Conservation (phyloP, 139 green algal species). For the Chlamydomonas urium region DNA sequence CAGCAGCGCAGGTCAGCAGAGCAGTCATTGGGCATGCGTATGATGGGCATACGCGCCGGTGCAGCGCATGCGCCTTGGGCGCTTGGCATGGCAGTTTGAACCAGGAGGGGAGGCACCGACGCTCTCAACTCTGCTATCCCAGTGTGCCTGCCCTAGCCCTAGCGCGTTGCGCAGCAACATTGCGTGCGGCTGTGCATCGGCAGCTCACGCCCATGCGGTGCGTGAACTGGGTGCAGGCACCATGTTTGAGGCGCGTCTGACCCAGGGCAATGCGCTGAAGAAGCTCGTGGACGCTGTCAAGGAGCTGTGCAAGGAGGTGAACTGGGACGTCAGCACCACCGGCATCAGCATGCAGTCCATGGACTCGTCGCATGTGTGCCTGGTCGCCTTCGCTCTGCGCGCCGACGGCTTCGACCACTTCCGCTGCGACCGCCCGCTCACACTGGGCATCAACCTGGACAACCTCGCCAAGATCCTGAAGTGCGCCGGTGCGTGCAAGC, state of each 20-base stretch:
- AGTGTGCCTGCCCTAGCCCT: neutral
- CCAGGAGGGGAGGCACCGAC: neutral
- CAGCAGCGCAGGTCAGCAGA: too few species aligned
- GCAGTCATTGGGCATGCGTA: too few species aligned
- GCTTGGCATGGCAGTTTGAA: neutral
- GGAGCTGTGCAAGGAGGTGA: slow-evolving; percentile 94
- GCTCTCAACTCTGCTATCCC: neutral
- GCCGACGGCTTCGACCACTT: slow-evolving; percentile 97
- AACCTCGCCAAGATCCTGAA: slow-evolving; percentile 98
- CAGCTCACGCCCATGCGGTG: too few species aligned
- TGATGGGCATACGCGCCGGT: too few species aligned
- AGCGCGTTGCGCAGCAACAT: neutral
- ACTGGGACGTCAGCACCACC: slow-evolving; percentile 89
- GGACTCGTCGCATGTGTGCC: slow-evolving; percentile 94
- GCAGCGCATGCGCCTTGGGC: too few species aligned
- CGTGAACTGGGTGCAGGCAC: slow-evolving; percentile 1
- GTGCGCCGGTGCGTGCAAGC: slow-evolving; percentile 61
- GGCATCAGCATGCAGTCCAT: slow-evolving; percentile 86
- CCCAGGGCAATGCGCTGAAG: slow-evolving; percentile 72
- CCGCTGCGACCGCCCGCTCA: slow-evolving; percentile 86
- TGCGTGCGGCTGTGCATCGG: too few species aligned
- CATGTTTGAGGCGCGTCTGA: slow-evolving; percentile 80
- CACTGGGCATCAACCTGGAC: slow-evolving; percentile 89
- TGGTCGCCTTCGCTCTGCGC: slow-evolving; percentile 80
- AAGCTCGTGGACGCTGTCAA: slow-evolving; percentile 96